A percentile compares a stretch with the other conserved stretches of the same genome.
Evolutionary conservation across 192 early-diverging fungal genomes (phyloP).

Genomic region (Coemansia sp.): DNA sequence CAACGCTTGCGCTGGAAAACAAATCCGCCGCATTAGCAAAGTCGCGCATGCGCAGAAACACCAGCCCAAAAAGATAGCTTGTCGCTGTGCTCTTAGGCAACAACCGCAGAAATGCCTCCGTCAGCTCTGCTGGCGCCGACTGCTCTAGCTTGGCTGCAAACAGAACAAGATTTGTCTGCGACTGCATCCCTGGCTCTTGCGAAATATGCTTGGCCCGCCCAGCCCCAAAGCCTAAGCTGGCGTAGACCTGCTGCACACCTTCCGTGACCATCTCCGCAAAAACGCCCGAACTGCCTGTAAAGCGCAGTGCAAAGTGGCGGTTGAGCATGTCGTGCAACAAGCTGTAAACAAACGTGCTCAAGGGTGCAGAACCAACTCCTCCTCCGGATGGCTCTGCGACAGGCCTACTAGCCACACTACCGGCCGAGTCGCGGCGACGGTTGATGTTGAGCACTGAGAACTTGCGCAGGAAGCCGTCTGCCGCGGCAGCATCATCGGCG

Average conservation of each 20-base stretch:
- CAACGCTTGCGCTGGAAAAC: constrained; percentile 35
- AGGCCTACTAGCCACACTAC: constrained; percentile 8
- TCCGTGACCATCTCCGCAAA: constrained; percentile 50
- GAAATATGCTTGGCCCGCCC: constrained; percentile 2
- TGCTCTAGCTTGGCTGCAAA: constrained; percentile 40
- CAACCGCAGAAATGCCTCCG: constrained; percentile 30
- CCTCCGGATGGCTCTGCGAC: background rate
- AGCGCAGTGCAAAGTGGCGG: constrained; percentile 23
- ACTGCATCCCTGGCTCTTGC: background rate
- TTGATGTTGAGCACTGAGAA: constrained; percentile 54
- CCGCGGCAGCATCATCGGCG: constrained; percentile 8
- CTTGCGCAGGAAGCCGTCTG: constrained; percentile 43
- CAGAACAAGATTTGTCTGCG: constrained; percentile 21
- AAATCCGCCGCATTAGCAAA: constrained; percentile 23
- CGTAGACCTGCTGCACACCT: constrained; percentile 37
- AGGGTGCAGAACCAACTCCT: background rate
- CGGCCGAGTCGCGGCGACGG: constrained; percentile 24
- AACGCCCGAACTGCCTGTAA: constrained; percentile 23
- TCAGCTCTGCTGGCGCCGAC: constrained; percentile 27
- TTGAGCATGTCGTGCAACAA: constrained; percentile 33
- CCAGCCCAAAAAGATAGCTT: constrained; percentile 36
- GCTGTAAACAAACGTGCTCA: constrained; percentile 36
- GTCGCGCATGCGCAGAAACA: constrained; percentile 40
- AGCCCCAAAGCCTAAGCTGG: constrained; percentile 13
- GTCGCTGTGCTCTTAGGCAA: constrained; percentile 37